A percentile compares a stretch with the other conserved stretches of the same genome.
Evolutionary conservation across 192 early-diverging fungal species (phyloP).

Genomic region (Entomortierella chlamydospora): DNA sequence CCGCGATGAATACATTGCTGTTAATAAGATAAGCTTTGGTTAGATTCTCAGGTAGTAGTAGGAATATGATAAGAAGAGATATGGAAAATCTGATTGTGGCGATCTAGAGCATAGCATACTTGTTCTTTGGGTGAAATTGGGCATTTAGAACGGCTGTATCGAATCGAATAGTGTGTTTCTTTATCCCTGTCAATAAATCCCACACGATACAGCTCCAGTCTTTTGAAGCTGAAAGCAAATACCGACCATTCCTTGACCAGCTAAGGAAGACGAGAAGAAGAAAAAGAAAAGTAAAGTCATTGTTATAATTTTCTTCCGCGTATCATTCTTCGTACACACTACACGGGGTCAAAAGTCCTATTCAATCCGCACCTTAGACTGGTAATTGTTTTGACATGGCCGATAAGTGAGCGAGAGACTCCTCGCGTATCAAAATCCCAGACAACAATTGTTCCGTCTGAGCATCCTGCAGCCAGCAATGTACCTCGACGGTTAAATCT

Average conservation of each 20-base stretch:
- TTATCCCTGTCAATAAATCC: slow-evolving; percentile 76
- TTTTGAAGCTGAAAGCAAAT: slow-evolving; percentile 81
- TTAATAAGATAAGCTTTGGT: slow-evolving; percentile 51
- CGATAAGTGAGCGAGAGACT: slow-evolving; percentile 73
- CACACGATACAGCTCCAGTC: slow-evolving; percentile 90
- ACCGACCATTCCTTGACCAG: slow-evolving; percentile 85
- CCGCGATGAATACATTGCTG: slow-evolving; percentile 63
- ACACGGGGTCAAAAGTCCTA: too few relatives aligned
- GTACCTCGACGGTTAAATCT: slow-evolving; percentile 85
- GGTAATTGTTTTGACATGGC: slow-evolving; percentile 81
- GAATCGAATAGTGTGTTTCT: slow-evolving; percentile 72
- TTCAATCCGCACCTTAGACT: slow-evolving; percentile 92
- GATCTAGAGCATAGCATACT: slow-evolving; percentile 52
- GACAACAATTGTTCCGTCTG: slow-evolving; percentile 82
- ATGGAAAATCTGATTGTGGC: neutral
- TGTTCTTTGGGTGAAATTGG: slow-evolving; percentile 84
- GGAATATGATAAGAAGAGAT: neutral
- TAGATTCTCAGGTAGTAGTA: neutral
- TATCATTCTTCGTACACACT: too few relatives aligned
- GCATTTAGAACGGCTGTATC: slow-evolving; percentile 76
- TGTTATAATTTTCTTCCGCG: neutral
- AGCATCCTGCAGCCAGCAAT: slow-evolving; percentile 82
- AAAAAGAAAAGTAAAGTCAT: neutral
- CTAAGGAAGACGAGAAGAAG: slow-evolving; percentile 53
- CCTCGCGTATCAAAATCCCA: slow-evolving; percentile 93